Evolutionary conservation across 768 basidiomycete genomes (phyloP).

Genomic region (Phylloporus sp.): DNA sequence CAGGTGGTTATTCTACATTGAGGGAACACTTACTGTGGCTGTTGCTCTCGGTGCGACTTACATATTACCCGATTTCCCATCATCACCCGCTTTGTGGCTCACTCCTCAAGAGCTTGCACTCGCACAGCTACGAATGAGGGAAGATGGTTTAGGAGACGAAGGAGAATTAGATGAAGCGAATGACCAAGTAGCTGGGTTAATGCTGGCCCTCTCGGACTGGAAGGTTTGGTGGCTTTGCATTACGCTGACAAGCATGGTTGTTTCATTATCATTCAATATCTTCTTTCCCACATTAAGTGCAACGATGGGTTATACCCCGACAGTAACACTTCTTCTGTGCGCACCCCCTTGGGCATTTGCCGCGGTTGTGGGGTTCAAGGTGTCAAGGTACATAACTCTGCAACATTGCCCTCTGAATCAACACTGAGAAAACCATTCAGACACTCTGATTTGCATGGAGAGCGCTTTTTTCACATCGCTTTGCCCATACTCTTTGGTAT

Average conservation of each 20-base stretch:
- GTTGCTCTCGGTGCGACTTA: conserved; percentile 53
- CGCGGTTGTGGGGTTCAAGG: conserved; percentile 49
- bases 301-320: conserved; percentile 67
- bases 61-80: conserved; percentile 73
- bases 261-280: conserved; percentile 71
- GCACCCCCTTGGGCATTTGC: conserved; percentile 68
- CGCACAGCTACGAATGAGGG: conserved; percentile 57
- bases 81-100: conserved; percentile 57
- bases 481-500: conserved; percentile 54
- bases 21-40: conserved; percentile 52
- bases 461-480: conserved; percentile 68
- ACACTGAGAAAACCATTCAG: conserved; percentile 27
- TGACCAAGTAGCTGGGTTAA: conserved; percentile 42
- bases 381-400: conserved; percentile 40
- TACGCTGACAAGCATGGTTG: conserved; percentile 50
- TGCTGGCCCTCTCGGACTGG: conserved; percentile 67
- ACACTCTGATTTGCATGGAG: conserved; percentile 67
- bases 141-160: conserved; percentile 58
- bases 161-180: conserved; percentile 36
- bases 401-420: background rate
- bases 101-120: conserved; percentile 52
- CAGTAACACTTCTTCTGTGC: conserved; percentile 67
- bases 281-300: conserved; percentile 76
- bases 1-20: conserved; percentile 74
- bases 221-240: conserved; percentile 81